Base-by-base conservation (phyloP, 164 flowering plant species). In the Akebia trifoliata region DNA sequence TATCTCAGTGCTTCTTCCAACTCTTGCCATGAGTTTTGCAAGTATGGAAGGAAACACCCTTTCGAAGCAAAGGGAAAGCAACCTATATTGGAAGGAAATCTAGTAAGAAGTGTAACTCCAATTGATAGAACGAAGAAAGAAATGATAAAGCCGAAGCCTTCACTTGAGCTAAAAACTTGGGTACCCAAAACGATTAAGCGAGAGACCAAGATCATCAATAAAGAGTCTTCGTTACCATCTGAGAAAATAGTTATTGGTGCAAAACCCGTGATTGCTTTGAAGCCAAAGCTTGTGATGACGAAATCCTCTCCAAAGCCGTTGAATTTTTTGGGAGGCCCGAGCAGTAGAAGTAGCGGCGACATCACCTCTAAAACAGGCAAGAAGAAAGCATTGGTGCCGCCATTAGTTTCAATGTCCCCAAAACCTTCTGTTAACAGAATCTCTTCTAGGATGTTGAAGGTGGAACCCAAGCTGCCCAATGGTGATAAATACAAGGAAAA, bases 21-120 rank as follows among this genome's bases (percentile, higher is more conserved):
- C 49, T 90, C 98, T 47, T 93, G 98, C 60, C 98, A 93, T 70
- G 94, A 93, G 65, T 64, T 76, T 54, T 93, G 98, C 49, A 93
- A 93, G 65, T 87, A 75, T 72, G 98, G 97, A 52, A 75, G 53
- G 60, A 45, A 67, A 32, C 84, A 82, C 54, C 63, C 56, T 35
- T 53, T 57, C 63, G 82, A 74, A 68, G 69, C 32, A 26, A 72
- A 79, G 70, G 68, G 66, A 60, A 69, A 67, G 58, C 51, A 11
- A 31, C 70, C 84, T 8, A 3, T 50, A 14, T 64, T 11, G 20
- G 76, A 56, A 60, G 76, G 67, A 65, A 48, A 45, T 50, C 17
- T 38, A 31, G 31, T 28, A 22, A 63, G 65, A 50, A 55, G 26
- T 46, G 29, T 22, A 12, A 63, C 59, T 37, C 17, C 17, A 49